Base-by-base conservation (phyloP, 2,329 filamentous ascomycete species). In the Trichoderma sp. region DNA sequence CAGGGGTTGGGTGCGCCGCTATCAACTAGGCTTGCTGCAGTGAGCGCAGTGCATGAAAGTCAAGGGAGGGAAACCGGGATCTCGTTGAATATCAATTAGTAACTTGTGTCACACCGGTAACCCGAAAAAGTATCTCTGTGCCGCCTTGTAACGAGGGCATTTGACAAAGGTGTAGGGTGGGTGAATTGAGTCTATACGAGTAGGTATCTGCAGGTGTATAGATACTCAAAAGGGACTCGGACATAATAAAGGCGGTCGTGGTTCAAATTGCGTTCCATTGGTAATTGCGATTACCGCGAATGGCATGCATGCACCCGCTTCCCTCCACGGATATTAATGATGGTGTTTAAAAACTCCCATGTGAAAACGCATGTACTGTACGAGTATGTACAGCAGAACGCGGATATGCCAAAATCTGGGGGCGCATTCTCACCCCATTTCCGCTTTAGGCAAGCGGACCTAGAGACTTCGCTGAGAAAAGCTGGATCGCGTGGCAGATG, bases 371-470 rank as follows among this genome's bases (percentile, higher is more conserved):
- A 34, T 30, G 14, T 30, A 28, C 21, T 56, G 21, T 56, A 56
- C 30, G 28, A 30, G 18, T 18, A 43, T n/a, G 39, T 43, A 43
- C 18, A 43, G 39, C 39, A 60, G 57, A 21, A n/a, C n/a, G 4
- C n/a, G 24, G 21, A 57, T 67, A 9, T 67, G 21, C 64, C 32
- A 36, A 15, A 36, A 58, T 32, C 61, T 47, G 61, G 61, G 26
- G 36, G 36, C 39, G 34, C n/a, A 43, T 43, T 43, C 36, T 51
- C 18, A 24, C 56, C 4, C n/a, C 53, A 60, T 62, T 70, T 32
- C 67, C 67, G 57, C 57, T 70, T 62, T 62, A 70, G 67, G 67
- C 39, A 70, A 62, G 57, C 28, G 51, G 18, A 53, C 36, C 57
- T 62, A n/a, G 57, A 51, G 9, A 26, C 15, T 7, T 39, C 32